Percentiles rank a stretch among this genome's conserved stretches.
Evolutionary conservation across 2,329 filamentous ascomycete species (phyloP).

Genomic region (Emmonsiellopsis sp.): DNA sequence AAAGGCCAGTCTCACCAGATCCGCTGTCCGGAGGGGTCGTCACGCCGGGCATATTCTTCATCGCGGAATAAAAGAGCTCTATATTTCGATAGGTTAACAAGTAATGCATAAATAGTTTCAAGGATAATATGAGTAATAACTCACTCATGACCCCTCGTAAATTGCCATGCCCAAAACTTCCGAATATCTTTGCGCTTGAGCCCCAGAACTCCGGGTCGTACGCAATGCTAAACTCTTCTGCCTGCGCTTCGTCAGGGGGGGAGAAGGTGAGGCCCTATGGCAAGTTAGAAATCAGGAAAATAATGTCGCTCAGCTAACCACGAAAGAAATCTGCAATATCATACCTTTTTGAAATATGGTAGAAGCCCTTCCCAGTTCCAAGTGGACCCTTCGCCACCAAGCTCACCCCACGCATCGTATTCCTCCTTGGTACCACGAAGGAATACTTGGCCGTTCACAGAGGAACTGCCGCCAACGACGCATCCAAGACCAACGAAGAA

Average conservation of each 20-base stretch:
- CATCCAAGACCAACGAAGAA: conserved; percentile 20
- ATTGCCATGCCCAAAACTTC: not conserved
- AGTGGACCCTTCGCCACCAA: conserved; percentile 26
- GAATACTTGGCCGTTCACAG: conserved; percentile 3
- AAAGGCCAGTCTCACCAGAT: not conserved
- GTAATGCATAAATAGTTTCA: not conserved
- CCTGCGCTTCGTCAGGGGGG: not conserved
- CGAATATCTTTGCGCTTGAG: not conserved
- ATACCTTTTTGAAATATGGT: conserved; percentile 35
- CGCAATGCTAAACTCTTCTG: not conserved
- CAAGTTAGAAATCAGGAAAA: not conserved
- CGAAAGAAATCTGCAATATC: not conserved
- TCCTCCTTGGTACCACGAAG: conserved; percentile 32
- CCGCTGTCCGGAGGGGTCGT: not conserved
- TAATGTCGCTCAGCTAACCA: not conserved
- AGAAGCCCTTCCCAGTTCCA: conserved; percentile 39
- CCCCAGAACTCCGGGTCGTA: conserved; percentile 2
- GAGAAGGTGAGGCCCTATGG: not conserved
- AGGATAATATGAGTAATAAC: not conserved
- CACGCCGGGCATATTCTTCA: not conserved
- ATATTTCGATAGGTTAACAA: not conserved
- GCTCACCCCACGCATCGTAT: conserved; percentile 37
- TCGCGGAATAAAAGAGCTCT: not conserved
- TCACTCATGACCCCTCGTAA: conserved; percentile 2
- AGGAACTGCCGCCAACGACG: conserved; percentile 2